Evolutionary conservation across 768 basidiomycete genomes (phyloP).

Genomic region (Trametes meyenii): DNA sequence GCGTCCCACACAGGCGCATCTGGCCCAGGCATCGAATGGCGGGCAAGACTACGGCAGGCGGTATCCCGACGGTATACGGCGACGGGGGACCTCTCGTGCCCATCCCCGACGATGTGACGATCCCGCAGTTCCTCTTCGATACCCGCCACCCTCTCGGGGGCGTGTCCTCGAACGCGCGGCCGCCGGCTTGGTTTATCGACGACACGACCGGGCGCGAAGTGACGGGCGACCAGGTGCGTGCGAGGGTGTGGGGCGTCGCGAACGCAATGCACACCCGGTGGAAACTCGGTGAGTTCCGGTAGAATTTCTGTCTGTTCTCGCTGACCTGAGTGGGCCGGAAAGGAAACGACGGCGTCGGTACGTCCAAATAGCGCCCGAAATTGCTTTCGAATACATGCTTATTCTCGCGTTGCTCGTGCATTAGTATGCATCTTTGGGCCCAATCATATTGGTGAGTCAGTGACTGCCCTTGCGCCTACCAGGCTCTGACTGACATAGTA

Average conservation of each 20-base stretch:
- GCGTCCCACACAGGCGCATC: no score
- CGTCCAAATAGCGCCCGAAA: no score
- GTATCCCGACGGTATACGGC: constrained; percentile 19
- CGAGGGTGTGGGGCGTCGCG: constrained; percentile 50
- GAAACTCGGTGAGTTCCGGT: constrained; percentile 42
- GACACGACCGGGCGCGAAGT: constrained; percentile 48
- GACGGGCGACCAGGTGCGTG: constrained; percentile 47
- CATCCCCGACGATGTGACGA: constrained; percentile 53
- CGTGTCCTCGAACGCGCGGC: constrained; percentile 35
- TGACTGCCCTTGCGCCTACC: neutral
- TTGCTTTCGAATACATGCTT: no score
- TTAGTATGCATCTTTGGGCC: constrained; percentile 66
- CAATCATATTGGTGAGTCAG: constrained; percentile 54
- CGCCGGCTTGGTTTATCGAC: constrained; percentile 47
- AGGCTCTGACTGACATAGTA: neutral
- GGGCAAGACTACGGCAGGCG: no score
- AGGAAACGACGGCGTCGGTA: no score
- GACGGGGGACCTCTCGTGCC: constrained; percentile 34
- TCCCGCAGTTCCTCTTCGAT: constrained; percentile 59
- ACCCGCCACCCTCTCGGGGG: constrained; percentile 41
- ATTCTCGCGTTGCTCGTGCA: no score
- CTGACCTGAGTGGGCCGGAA: no score
- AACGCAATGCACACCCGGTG: constrained; percentile 48
- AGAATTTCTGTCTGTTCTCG: no score
- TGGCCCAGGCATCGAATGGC: no score